Base-by-base conservation (phyloP, 441 rosid species). In the Capsella rubella region DNA sequence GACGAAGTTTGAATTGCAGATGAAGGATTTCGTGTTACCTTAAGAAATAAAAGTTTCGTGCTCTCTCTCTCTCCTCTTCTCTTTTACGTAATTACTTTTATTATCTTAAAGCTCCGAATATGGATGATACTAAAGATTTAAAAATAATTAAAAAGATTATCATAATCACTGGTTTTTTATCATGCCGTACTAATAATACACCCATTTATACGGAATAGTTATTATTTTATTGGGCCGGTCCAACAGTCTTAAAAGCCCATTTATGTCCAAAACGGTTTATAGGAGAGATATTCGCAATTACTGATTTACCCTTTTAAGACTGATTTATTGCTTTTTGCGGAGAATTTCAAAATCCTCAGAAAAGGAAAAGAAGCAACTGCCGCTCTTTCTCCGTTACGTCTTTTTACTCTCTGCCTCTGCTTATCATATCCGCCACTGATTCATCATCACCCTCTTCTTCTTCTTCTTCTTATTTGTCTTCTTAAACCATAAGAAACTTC, bases 351-450 rank as follows among this genome's bases (percentile, higher is more conserved):
- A 64, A 45, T 13, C 34, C 2, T 16, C 43, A 1, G 2, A 18
- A 6, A 14, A 12, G 8, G 13, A 8, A 51, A 28, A 39, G 2
- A 21, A 2, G 21, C 12, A 68, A 69, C 79, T 76, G 75, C 67
- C 79, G 71, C 75, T 63, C 74, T 62, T 49, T 69, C 64, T 35
- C 13, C 53, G 16, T 62, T 21, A 56, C 67, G 63, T 21, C 63
- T 58, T 56, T 62, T 34, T 28, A n/a, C 64, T 45, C 52, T 61
- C 47, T 61, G 52, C 53, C 47, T 61, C 4, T 4, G 12, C n/a
- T 40, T 47, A 27, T 10, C 21, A 56, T 15, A 54, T n/a, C 5
- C 42, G 9, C 62, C 34, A 40, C 5, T 52, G 54, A 34, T 54
- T 50, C 39, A 47, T 35, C 40, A 31, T 56, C 64, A 2, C 51